Base-by-base conservation (phyloP, 2,329 filamentous ascomycete species). In the Microascus cirrosus region DNA sequence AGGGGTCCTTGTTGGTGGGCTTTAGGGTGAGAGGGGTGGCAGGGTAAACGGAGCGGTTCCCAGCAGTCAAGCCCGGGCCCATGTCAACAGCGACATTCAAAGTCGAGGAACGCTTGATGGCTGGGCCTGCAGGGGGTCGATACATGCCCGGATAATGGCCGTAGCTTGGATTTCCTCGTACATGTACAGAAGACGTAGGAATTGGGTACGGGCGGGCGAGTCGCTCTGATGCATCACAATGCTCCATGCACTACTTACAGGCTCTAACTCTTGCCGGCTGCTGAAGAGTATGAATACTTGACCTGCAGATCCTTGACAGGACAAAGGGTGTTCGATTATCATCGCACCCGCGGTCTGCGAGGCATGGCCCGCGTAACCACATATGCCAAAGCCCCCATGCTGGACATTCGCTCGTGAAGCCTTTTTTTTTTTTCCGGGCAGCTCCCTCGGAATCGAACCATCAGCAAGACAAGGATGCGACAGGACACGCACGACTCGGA, bases 31-130 rank as follows among this genome's bases (percentile, higher is more conserved):
- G 54, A 35, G 53, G 54, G 54, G 54, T 55, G 54, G 35, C 54
- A 55, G 54, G 54, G 45, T 25, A 55, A 55, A 32, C 39, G 54
- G 54, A 39, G 54, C 45, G 54, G 54, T 42, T 35, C 20, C 32
- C 45, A 56, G 54, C 54, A 24, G 54, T 28, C 54, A n/a, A 32
- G 39, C 25, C 36, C 28, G 54, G 53, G 36, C 42, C 32, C 20
- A 25, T 48, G 36, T 45, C 15, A 15, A n/a, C 15, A 45, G n/a
- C 39, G 39, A 18, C 39, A 45, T 15, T 45, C 36, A 48, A 24
- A 36, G 32, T 56, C 24, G 35, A 48, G 36, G 39, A 13, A 12
- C 3, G 4, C 28, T 2, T 39, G 39, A 55, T 48, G 36, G 20
- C 54, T 18, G 24, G 36, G 54, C 25, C 45, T 32, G 12, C 2